Evolutionary conservation across 129 eudicot species (phyloP).

Genomic region (Centrapalus pauciflorus): DNA sequence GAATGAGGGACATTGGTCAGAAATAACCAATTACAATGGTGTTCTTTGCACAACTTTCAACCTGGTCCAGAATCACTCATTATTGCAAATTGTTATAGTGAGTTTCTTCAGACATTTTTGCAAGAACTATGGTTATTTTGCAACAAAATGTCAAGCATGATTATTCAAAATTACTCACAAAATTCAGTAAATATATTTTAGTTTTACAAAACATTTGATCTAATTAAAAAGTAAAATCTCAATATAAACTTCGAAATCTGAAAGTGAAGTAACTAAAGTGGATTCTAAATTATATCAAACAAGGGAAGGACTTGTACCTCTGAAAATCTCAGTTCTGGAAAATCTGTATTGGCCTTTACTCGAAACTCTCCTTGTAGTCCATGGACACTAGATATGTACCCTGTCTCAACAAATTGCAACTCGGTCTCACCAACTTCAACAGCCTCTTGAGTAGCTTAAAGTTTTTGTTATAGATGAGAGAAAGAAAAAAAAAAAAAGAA

Average conservation of each 20-base stretch:
- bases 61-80: conserved; percentile 10
- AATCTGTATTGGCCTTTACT: conserved; percentile 72
- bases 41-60: background rate
- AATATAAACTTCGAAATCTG: background rate
- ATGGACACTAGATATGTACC: conserved; percentile 75
- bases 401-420: conserved; percentile 66
- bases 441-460: conserved; percentile 58
- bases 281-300: conserved; percentile 1
- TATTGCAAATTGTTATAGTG: background rate
- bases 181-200: background rate
- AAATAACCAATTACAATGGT: background rate
- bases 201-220: background rate
- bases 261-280: background rate
- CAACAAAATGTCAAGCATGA: background rate
- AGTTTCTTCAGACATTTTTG: background rate
- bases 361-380: conserved; percentile 92
- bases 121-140: background rate
- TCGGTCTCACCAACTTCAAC: conserved; percentile 40
- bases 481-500: no score
- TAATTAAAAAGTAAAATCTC: background rate
- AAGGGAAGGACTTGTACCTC: conserved; percentile 40
- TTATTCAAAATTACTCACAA: background rate
- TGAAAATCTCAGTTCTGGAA: conserved; percentile 84
- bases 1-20: background rate
- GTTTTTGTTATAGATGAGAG: background rate